Base-by-base conservation (phyloP, 2,329 filamentous ascomycete genomes). In the Drechslerella coelobrocha region DNA sequence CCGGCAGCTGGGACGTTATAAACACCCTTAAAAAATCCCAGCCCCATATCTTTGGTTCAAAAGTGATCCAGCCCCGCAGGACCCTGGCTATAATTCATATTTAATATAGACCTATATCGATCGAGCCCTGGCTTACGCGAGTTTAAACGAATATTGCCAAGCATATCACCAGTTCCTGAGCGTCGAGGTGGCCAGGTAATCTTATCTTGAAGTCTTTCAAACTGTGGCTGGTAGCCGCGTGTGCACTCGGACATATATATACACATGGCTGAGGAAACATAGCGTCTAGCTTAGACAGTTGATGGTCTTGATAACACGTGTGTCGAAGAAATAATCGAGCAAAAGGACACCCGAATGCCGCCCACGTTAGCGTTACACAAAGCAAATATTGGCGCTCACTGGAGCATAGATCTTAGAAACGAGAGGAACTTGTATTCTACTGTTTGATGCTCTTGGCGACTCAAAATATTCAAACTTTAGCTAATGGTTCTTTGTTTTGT, bases 51-150 rank as follows among this genome's bases (percentile, higher is more conserved):
- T 21, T 19, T 4, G 19, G 14, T 45, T 19, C 5, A 21, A 19
- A 21, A 37, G 23, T 27, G 31, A 51, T 14, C n/a, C 54, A 17
- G 34, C 8, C 43, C 19, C 45, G 43, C 43, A 50, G 29, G 39
- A 51, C 21, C 55, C 45, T 50, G 34, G 55, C 21, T 50, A 60
- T 60, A 39, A 34, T 48, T 26, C 29, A 21, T 21, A 17, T 39
- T 41, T 17, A 23, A 34, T 51, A 50, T 51, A 34, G 43, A 45
- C 41, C 41, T 21, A 45, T 41, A 41, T 45, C 41, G 17, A 19
- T 45, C 41, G 19, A 45, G 8, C 2, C 34, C 34, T 14, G 29
- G 19, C 17, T 10, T 26, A 50, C 37, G 47, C 23, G 2, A 29
- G 47, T 5, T 17, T 27, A 19, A 45, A 45, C 14, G 17, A 21